Evolutionary conservation across 192 early-diverging fungal species (phyloP).

Genomic region (Umbelopsis sp.): DNA sequence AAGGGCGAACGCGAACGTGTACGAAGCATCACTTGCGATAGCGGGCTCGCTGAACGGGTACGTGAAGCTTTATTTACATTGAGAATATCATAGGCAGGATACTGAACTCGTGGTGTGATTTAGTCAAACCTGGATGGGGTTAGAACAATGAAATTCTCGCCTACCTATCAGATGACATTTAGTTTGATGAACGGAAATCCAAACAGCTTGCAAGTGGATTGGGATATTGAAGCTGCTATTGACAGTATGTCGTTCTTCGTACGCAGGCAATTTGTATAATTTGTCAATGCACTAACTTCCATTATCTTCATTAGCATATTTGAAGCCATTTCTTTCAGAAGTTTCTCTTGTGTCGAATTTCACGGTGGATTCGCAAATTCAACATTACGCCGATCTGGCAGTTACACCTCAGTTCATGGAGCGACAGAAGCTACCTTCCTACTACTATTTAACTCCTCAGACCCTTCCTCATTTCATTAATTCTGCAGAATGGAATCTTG

Average conservation of each 20-base stretch:
- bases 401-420: constrained; percentile 59
- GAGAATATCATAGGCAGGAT: background rate
- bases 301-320: constrained; percentile 48
- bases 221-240: constrained; percentile 82
- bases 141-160: constrained; percentile 81
- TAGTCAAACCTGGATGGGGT: constrained; percentile 49
- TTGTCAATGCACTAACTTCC: background rate
- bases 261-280: background rate
- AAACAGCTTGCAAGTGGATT: constrained; percentile 61
- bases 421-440: constrained; percentile 40
- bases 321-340: constrained; percentile 74
- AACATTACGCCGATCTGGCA: constrained; percentile 80
- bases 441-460: constrained; percentile 64
- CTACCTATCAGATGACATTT: constrained; percentile 83
- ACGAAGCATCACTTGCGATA: constrained; percentile 21
- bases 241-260: constrained; percentile 38
- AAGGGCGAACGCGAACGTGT: constrained; percentile 13
- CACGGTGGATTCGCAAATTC: constrained; percentile 78
- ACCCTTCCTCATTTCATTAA: constrained; percentile 91
- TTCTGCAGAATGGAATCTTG: constrained; percentile 94
- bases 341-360: constrained; percentile 74
- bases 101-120: background rate
- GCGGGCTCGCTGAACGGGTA: constrained; percentile 20
- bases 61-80: background rate
- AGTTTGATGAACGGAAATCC: constrained; percentile 88